Base-by-base conservation (phyloP, 2,329 filamentous ascomycete genomes). In the Parafenestella ontariensis region DNA sequence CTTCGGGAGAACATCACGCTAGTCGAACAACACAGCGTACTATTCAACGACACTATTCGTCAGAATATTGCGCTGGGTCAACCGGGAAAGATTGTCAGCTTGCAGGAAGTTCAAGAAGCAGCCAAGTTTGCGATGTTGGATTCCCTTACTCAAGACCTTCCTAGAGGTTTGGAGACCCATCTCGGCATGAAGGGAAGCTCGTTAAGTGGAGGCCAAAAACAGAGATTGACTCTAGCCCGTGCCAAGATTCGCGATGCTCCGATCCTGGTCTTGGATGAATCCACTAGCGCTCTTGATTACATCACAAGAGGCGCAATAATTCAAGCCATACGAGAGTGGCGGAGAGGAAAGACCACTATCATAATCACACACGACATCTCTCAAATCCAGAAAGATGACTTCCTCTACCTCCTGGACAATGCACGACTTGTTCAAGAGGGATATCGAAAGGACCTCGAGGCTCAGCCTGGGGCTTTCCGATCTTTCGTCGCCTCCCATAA, bases 341-440 rank as follows among this genome's bases (percentile, higher is more conserved):
- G 95, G 20, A 79, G 77, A 31, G 88, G 85, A 0, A 95, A 91
- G 71, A 97, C 93, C 0, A 98, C 94, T 0, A 90, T 98, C 46
- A 86, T 98, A 61, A 94, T 98, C 65, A 97, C 95, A 0, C 94
- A 98, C 68, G 92, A 98, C 60, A 84, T 95, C 28, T 83, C 86
- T 0, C 89, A 94, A 61, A 94, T 98, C 9, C 73, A 78, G 4
- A 77, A 85, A 0, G 73, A 87, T 0, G 92, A 98, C 59, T 93
- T 89, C 58, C 83, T 96, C 0, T 96, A 93, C 62, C 83, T 96
- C 10, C 78, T 98, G 70, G 88, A 94, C 28, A 77, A 86, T 10
- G 89, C 90, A 0, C 71, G 70, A 0, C 79, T 96, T 0, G 83
- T 89, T 0, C 86, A 92, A 64, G 80, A 89, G 62, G 94, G 92